These are phyloP conservation scores for Blastocystis sp. DNA, from an alignment of 352 stramenopile genomes.

Conservation along the genomic window DNA sequence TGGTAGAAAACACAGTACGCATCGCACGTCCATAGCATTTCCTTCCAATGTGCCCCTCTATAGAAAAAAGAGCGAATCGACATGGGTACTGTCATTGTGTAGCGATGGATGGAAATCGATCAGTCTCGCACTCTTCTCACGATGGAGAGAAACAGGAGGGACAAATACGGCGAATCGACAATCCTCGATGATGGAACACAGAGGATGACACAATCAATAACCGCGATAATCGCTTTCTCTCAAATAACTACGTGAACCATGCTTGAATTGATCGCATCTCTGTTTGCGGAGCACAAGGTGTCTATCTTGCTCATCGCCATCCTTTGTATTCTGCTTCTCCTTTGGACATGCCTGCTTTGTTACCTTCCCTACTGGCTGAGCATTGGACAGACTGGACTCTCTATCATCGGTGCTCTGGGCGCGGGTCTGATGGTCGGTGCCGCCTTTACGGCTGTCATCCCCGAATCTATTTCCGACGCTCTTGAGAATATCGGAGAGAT, in stretches of 20 bases:
- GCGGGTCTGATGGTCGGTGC: constrained; percentile 67
- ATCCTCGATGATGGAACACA: constrained; percentile 69
- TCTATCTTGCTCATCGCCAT: constrained; percentile 53
- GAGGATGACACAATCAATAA: constrained; percentile 2
- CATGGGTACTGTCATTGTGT: too few species aligned
- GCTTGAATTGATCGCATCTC: neutral
- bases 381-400: constrained; percentile 24
- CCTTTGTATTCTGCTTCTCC: constrained; percentile 51
- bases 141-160: too few species aligned
- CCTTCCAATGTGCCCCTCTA: neutral
- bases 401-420: constrained; percentile 64
- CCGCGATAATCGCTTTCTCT: neutral
- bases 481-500: constrained; percentile 5
- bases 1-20: neutral
- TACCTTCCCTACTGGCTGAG: constrained; percentile 48
- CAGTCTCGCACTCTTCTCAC: too few species aligned
- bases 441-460: constrained; percentile 66
- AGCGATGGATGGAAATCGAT: too few species aligned
- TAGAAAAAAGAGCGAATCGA: too few species aligned
- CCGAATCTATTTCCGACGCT: constrained; percentile 66
- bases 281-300: neutral
- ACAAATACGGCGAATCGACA: neutral
- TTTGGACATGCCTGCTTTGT: constrained; percentile 60
- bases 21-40: neutral
- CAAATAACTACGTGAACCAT: neutral